A percentile compares a stretch with the other conserved stretches of the same genome.
Evolutionary conservation across 139 green algal species (phyloP).

Genomic region (Volvox reticuliferus): DNA sequence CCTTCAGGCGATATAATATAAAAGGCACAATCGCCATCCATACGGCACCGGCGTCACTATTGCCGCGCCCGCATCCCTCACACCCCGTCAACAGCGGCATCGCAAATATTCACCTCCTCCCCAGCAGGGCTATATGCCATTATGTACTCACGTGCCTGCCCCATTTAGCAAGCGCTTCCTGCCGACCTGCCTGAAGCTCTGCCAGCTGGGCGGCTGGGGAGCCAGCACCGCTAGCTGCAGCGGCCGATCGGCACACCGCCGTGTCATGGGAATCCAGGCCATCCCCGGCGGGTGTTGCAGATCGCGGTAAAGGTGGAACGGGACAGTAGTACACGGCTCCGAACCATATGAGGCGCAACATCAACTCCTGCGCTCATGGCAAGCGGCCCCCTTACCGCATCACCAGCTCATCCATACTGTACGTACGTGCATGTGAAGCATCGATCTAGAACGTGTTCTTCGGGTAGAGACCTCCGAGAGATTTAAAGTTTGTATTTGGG

Average conservation of each 20-base stretch:
- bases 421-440: background rate
- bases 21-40: too few relatives aligned
- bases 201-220: too few relatives aligned
- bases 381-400: too few relatives aligned
- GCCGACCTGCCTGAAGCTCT: background rate
- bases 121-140: background rate
- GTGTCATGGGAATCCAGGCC: too few relatives aligned
- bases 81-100: background rate
- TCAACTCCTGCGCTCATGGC: constrained; percentile 35
- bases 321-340: constrained; percentile 78
- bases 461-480: background rate
- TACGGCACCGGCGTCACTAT: too few relatives aligned
- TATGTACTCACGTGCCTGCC: constrained; percentile 55
- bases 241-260: too few relatives aligned
- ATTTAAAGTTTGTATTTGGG: background rate
- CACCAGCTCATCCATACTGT: too few relatives aligned
- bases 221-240: too few relatives aligned
- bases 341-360: constrained; percentile 73
- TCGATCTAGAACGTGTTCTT: background rate
- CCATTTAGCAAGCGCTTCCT: constrained; percentile 39
- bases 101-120: background rate
- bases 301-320: constrained; percentile 61
- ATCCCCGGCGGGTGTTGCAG: background rate
- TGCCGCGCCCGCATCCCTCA: too few relatives aligned
- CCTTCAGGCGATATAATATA: too few relatives aligned